Conservation (phyloP, 805 yeast genomes). For the Lipomyces kockii region DNA sequence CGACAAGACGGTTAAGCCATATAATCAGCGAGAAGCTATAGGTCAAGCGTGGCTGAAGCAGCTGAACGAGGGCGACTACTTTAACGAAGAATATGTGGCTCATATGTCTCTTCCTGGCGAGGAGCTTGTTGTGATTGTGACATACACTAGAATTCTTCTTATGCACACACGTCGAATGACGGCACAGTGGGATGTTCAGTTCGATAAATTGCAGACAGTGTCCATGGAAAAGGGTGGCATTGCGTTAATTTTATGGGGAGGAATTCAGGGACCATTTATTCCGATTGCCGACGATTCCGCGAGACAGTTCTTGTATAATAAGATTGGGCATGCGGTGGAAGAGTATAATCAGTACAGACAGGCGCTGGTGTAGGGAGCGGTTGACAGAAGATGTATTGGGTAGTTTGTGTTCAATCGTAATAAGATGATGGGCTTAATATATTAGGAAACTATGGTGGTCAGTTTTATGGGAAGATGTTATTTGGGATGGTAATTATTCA, state of each 20-base stretch:
- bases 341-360: conserved; percentile 59
- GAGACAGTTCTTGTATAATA: conserved; percentile 67
- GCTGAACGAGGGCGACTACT: conserved; percentile 77
- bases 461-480: background rate
- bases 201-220: conserved; percentile 68
- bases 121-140: conserved; percentile 75
- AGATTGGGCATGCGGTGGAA: conserved; percentile 78
- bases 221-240: conserved; percentile 81
- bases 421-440: background rate
- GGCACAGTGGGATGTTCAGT: conserved; percentile 72
- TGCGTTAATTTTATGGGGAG: conserved; percentile 61
- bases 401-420: background rate
- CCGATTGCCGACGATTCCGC: conserved; percentile 74
- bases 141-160: conserved; percentile 70
- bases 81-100: conserved; percentile 77
- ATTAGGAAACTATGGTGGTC: background rate
- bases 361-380: conserved; percentile 21
- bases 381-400: background rate
- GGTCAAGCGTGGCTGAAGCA: conserved; percentile 92
- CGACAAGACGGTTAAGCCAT: conserved; percentile 77
- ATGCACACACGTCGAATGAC: conserved; percentile 64
- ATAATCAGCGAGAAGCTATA: conserved; percentile 79
- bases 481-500: background rate
- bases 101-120: conserved; percentile 83
- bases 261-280: conserved; percentile 69